A percentile compares a stretch with the other conserved stretches of the same genome.
phyloP scores from a whole-genome alignment of 805 yeast species.

The Vanderwaltozyma tropicalis region DNA sequence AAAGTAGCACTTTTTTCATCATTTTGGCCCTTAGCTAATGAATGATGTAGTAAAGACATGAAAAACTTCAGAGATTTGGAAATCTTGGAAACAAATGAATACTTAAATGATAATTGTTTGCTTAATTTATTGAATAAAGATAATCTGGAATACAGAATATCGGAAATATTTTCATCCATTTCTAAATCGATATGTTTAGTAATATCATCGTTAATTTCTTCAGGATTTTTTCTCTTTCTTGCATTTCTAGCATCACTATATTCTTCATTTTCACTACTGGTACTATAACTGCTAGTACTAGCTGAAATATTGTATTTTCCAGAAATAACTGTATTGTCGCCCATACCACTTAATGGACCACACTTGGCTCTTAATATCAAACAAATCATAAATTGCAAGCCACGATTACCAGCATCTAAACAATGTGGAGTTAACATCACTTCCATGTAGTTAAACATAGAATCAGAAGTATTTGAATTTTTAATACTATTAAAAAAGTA shows the following conservation, averaged over 20 bases:
- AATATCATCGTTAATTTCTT: constrained; percentile 19
- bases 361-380: constrained; percentile 39
- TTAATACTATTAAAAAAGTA: constrained; percentile 32
- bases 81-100: constrained; percentile 61
- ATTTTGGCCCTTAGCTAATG: neutral
- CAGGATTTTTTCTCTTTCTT: constrained; percentile 11
- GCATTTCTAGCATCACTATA: constrained; percentile 6
- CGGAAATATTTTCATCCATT: constrained; percentile 31
- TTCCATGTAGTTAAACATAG: constrained; percentile 32
- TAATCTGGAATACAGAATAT: constrained; percentile 32
- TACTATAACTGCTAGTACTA: constrained; percentile 11
- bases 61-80: constrained; percentile 44
- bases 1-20: neutral
- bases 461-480: constrained; percentile 27
- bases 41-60: constrained; percentile 26
- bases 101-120: constrained; percentile 42
- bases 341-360: constrained; percentile 32
- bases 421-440: constrained; percentile 40
- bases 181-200: constrained; percentile 29
- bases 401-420: constrained; percentile 44
- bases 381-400: constrained; percentile 49
- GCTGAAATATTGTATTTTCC: constrained; percentile 1
- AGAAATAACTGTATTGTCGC: constrained; percentile 21
- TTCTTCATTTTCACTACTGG: constrained; percentile 22
- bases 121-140: constrained; percentile 33